Conservation (phyloP, 192 early-diverging fungal species). For the Globomyces pollinis-pini region DNA sequence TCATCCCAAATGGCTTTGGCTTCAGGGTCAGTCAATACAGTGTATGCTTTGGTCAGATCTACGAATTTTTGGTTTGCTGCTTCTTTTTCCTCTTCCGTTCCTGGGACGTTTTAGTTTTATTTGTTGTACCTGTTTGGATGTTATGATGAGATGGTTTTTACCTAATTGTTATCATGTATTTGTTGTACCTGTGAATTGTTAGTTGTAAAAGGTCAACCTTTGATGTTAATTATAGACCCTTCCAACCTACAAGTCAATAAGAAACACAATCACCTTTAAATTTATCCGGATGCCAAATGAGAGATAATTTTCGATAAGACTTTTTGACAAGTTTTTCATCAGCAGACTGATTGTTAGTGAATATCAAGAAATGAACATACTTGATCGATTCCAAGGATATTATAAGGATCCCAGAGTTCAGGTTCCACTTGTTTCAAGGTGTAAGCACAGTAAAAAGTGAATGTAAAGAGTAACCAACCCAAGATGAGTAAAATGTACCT, state of each 20-base stretch:
- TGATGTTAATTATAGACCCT: neutral
- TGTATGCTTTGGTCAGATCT: constrained; percentile 88
- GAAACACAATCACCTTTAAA: neutral
- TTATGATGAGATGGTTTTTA: neutral
- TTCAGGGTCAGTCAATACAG: constrained; percentile 91
- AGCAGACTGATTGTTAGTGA: too few species aligned
- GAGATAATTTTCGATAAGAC: constrained; percentile 61
- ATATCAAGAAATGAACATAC: too few species aligned
- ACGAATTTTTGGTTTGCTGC: constrained; percentile 68
- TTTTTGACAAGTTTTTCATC: constrained; percentile 55
- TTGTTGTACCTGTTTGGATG: too few species aligned
- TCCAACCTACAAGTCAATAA: neutral
- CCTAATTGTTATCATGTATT: neutral
- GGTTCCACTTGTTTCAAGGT: constrained; percentile 58
- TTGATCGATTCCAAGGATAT: constrained; percentile 66
- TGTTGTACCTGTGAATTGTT: neutral
- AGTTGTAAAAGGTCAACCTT: neutral
- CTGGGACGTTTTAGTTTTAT: constrained; percentile 31
- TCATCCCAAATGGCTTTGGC: constrained; percentile 88
- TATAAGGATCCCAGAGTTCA: constrained; percentile 87
- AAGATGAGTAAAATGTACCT: constrained; percentile 29
- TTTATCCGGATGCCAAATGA: constrained; percentile 50
- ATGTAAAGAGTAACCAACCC: constrained; percentile 64
- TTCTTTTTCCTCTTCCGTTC: constrained; percentile 60
- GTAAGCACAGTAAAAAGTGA: constrained; percentile 54